A percentile compares a stretch with the other conserved stretches of the same genome.
phyloP scores from a whole-genome alignment of 148 eudicot genomes.

The Dysphania ambrosioides region DNA sequence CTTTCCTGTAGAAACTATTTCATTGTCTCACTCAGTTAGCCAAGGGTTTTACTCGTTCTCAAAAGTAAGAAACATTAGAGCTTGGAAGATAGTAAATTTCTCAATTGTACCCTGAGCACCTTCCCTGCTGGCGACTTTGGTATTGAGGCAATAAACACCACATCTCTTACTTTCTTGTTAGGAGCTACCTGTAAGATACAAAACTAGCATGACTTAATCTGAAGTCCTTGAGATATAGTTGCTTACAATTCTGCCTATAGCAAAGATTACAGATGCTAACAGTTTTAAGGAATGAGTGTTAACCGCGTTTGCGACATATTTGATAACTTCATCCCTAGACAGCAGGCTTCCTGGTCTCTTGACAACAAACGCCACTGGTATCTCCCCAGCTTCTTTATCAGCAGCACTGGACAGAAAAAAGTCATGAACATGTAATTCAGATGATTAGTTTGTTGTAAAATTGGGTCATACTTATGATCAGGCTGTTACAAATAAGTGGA shows the following conservation, averaged over 20 bases:
- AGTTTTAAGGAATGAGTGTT: background rate
- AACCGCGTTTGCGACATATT: conserved; percentile 71
- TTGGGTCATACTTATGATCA: background rate
- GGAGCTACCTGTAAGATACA: conserved; percentile 60
- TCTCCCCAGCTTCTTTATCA: conserved; percentile 75
- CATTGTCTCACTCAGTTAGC: background rate
- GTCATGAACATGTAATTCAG: background rate
- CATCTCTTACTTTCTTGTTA: conserved; percentile 71
- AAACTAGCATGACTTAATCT: background rate
- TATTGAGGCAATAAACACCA: conserved; percentile 43
- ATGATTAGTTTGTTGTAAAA: background rate
- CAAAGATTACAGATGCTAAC: too few species aligned
- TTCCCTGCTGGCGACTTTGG: conserved; percentile 65
- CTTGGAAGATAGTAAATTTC: conserved; percentile 35
- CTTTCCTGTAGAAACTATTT: too few species aligned
- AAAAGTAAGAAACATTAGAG: conserved; percentile 25
- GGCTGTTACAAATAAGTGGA: background rate
- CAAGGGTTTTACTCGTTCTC: background rate
- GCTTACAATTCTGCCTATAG: too few species aligned
- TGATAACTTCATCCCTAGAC: conserved; percentile 44
- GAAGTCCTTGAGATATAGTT: too few species aligned
- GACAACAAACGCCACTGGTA: conserved; percentile 86
- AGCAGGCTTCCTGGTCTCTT: conserved; percentile 48
- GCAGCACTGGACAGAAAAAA: conserved; percentile 38
- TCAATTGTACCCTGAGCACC: conserved; percentile 48